phyloP scores from a whole-genome alignment of 805 yeast genomes.

The Cyberlindnera maclurae region DNA sequence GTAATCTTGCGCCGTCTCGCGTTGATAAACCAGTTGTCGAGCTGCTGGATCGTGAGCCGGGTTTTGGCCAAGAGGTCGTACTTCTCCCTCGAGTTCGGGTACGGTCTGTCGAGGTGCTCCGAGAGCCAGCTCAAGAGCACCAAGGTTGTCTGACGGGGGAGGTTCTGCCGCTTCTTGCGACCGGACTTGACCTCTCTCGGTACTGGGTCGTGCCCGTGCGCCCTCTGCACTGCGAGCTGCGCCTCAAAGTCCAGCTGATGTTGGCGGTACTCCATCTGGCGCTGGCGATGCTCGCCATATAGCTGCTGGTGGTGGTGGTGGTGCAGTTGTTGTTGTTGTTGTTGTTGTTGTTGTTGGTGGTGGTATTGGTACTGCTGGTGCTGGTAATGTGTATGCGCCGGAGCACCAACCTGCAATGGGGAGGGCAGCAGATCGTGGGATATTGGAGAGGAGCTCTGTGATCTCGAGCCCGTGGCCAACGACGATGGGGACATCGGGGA shows the following conservation, averaged over 20 bases:
- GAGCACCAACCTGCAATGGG: background rate
- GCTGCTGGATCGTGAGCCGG: conserved; percentile 72
- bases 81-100: conserved; percentile 77
- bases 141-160: conserved; percentile 72
- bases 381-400: background rate
- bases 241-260: conserved; percentile 1
- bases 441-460: background rate
- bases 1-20: conserved; percentile 70
- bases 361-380: conserved; percentile 3
- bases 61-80: conserved; percentile 60
- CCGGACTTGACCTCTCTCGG: background rate
- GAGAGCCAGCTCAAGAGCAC: conserved; percentile 66
- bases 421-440: conserved; percentile 1
- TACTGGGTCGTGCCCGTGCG: background rate
- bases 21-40: conserved; percentile 83
- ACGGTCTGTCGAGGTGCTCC: conserved; percentile 71
- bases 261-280: background rate
- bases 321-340: conserved; percentile 5
- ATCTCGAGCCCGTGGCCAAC: background rate
- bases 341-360: conserved; percentile 4
- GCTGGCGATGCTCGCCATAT: background rate
- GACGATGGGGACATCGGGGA: background rate
- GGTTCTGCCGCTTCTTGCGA: conserved; percentile 52
- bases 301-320: conserved; percentile 3
- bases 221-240: background rate